Percentiles rank a stretch among this genome's conserved stretches.
Evolutionary conservation across 2,329 filamentous ascomycete species (phyloP).

Genomic region (Xenoacremonium recifei): DNA sequence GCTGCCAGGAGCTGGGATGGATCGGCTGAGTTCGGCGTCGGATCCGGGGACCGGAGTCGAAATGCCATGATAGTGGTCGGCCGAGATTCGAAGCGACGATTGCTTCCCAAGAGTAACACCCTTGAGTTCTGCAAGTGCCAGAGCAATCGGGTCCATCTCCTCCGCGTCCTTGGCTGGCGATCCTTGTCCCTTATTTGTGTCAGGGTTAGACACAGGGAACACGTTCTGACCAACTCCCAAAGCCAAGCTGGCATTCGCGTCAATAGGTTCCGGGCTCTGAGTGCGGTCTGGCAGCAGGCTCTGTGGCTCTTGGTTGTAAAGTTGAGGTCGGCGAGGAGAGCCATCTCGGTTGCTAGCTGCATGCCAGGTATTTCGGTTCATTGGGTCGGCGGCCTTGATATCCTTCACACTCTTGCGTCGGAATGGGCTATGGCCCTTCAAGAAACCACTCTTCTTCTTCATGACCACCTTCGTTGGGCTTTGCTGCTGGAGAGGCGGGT

Average conservation of each 20-base stretch:
- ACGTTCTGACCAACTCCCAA: slow-evolving; percentile 95
- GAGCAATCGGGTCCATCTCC: slow-evolving; percentile 83
- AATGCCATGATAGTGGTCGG: slow-evolving; percentile 93
- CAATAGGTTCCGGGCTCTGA: slow-evolving; percentile 78
- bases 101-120: slow-evolving; percentile 76
- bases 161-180: slow-evolving; percentile 42
- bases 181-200: slow-evolving; percentile 46
- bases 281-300: slow-evolving; percentile 42
- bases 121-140: slow-evolving; percentile 89
- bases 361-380: slow-evolving; percentile 62
- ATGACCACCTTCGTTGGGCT: slow-evolving; percentile 65
- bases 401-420: slow-evolving; percentile 88
- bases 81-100: slow-evolving; percentile 80
- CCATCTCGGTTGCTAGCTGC: slow-evolving; percentile 29
- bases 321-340: slow-evolving; percentile 37
- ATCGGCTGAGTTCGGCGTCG: slow-evolving; percentile 39
- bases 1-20: slow-evolving; percentile 58
- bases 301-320: slow-evolving; percentile 37
- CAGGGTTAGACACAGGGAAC: slow-evolving; percentile 83
- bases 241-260: slow-evolving; percentile 88
- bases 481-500: slow-evolving; percentile 43
- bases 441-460: slow-evolving; percentile 80
- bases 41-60: slow-evolving; percentile 69
- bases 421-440: slow-evolving; percentile 91
- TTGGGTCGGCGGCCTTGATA: slow-evolving; percentile 35